Evolutionary conservation across 306 rosid species (phyloP), one percentile per base, ranked within the genome.

Genomic region (Lathyrus sativus): DNA sequence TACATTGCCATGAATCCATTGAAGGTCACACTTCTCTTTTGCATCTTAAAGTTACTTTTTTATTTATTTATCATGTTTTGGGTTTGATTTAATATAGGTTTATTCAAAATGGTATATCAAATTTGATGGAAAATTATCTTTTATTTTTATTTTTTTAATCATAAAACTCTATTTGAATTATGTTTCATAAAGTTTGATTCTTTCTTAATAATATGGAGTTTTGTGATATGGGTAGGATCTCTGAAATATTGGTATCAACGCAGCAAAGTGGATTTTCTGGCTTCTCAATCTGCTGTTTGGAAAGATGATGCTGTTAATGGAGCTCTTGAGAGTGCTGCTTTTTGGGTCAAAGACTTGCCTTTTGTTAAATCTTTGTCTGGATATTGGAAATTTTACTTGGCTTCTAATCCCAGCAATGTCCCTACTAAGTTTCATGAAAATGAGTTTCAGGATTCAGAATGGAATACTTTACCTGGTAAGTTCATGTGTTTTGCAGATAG

Each of bases 321-420:
- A 76, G 91, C 96, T 79, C 92, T 93, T 71, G 91, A 90, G 8
- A 59, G 87, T 67, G 91, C 96, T 55, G 79, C 95, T 62, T 80
- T 82, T 76, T 93, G 95, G 99, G 96, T 82, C 68, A 85, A 82
- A 72, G 89, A 67, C 63, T 85, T 84, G 79, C 96, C 97, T 62
- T 93, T 84, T 67, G 85, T 93, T 14, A 85, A 82, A 84, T 88
- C 99, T 42, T 67, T 93, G 71, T 93, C 96, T 62, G 99, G 99
- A 14, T 73, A 78, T 76, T 93, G 99, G 99, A 93, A 84, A 66
- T 93, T 93, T 78, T 85, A 64, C 73, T 65, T 88, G 72, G 96
- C 99, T 49, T 29, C 83, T 50, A 74, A n/a, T 80, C 99, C 99
- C n/a, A 44, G 60, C 10, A 76, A 72, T 67, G 86, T 85, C 41